Percentiles rank a stretch among this genome's conserved stretches.
Evolutionary conservation across 1,284 basidiomycete species (phyloP).

Genomic region (Apiotrichum akiyoshidainum): DNA sequence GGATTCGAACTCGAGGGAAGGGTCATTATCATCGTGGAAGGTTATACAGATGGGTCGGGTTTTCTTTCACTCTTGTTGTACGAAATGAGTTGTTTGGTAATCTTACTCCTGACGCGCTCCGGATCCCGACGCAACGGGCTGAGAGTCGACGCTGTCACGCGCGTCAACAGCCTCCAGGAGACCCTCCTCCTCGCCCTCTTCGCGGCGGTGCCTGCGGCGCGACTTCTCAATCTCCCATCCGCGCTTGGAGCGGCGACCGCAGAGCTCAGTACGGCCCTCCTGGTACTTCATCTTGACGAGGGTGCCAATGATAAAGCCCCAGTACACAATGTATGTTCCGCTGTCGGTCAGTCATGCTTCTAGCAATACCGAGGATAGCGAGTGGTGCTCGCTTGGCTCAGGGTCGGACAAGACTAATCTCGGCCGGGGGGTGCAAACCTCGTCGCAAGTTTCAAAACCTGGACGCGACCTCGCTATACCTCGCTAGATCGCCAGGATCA

Average conservation of each 20-base stretch:
- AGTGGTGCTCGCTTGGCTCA: background rate
- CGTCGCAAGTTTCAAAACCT: background rate
- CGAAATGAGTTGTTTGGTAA: too few relatives aligned
- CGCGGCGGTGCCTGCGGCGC: slow-evolving; percentile 14
- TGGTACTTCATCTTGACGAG: slow-evolving; percentile 64
- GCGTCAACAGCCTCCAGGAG: slow-evolving; percentile 7
- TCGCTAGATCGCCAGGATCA: background rate
- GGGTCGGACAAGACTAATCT: background rate
- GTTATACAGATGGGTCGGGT: too few relatives aligned
- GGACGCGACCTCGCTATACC: background rate
- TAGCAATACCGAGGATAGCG: slow-evolving; percentile 5
- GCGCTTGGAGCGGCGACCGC: slow-evolving; percentile 28
- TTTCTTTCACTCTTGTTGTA: too few relatives aligned
- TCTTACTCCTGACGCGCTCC: background rate
- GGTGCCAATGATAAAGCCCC: slow-evolving; percentile 62
- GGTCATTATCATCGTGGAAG: too few relatives aligned
- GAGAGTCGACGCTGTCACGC: background rate
- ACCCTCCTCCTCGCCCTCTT: slow-evolving; percentile 28
- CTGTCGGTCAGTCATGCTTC: slow-evolving; percentile 12
- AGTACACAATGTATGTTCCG: slow-evolving; percentile 65
- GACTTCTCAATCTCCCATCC: slow-evolving; percentile 26
- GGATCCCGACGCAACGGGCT: background rate
- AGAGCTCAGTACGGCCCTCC: slow-evolving; percentile 47
- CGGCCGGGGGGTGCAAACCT: background rate
- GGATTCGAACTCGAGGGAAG: too few relatives aligned